Percentiles rank a stretch among this genome's conserved stretches.
phyloP scores from a whole-genome alignment of 164 flowering plant species.

The Platanus orientalis region DNA sequence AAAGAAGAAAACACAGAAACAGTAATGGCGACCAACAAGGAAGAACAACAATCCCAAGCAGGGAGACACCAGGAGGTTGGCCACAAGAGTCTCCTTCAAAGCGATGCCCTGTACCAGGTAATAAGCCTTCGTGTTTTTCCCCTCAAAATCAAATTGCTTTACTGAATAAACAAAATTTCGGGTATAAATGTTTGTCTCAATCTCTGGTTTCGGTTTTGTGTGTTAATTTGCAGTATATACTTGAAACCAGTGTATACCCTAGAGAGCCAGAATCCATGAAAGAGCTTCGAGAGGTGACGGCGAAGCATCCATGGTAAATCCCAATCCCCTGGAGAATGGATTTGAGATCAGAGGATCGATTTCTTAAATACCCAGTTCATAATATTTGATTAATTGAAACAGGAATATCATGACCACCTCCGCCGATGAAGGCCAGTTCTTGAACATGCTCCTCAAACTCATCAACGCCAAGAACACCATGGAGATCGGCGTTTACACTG shows the following conservation, averaged over 20 bases:
- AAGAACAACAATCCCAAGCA: slow-evolving; percentile 13
- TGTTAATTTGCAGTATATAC: slow-evolving; percentile 16
- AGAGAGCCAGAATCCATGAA: slow-evolving; percentile 19
- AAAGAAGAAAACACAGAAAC: background rate
- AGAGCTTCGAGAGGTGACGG: slow-evolving; percentile 14
- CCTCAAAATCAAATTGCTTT: too few relatives aligned
- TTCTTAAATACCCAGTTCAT: too few relatives aligned
- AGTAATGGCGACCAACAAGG: slow-evolving; percentile 9
- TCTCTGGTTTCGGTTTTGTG: background rate
- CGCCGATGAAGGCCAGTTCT: slow-evolving; percentile 50
- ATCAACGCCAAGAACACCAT: slow-evolving; percentile 50
- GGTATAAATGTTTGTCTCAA: background rate
- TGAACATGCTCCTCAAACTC: slow-evolving; percentile 39
- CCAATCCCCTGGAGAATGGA: background rate
- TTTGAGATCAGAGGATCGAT: too few relatives aligned
- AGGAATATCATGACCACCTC: slow-evolving; percentile 42
- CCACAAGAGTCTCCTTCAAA: slow-evolving; percentile 89
- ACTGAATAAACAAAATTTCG: too few relatives aligned
- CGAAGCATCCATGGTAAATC: slow-evolving; percentile 7
- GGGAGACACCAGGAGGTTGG: slow-evolving; percentile 73
- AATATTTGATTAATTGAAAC: background rate
- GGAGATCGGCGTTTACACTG: slow-evolving; percentile 66
- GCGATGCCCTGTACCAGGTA: slow-evolving; percentile 88
- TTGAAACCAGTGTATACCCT: slow-evolving; percentile 28
- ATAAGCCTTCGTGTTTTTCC: too few relatives aligned